phyloP scores from a whole-genome alignment of 768 basidiomycete species.

The Suillus placidus region DNA sequence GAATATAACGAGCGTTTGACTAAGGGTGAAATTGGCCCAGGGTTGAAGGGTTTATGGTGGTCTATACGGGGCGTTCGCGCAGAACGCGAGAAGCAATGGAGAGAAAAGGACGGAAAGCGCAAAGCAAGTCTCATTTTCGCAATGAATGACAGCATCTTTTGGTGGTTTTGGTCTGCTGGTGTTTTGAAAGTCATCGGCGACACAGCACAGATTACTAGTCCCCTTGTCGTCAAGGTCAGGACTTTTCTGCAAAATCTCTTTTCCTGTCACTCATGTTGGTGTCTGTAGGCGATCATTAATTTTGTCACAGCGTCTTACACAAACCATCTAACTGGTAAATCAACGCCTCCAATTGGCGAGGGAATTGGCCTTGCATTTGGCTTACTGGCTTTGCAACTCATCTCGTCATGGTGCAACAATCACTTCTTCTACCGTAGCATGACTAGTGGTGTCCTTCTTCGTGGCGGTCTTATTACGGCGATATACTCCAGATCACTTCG shows the following conservation, averaged over 20 bases:
- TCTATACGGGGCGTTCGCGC: constrained; percentile 48
- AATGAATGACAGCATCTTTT: constrained; percentile 76
- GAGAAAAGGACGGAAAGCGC: constrained; percentile 61
- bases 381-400: constrained; percentile 68
- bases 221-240: constrained; percentile 78
- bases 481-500: constrained; percentile 80
- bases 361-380: constrained; percentile 79
- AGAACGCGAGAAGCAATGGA: constrained; percentile 65
- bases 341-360: constrained; percentile 46
- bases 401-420: constrained; percentile 68
- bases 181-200: constrained; percentile 63
- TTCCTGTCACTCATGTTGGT: neutral
- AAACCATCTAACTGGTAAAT: constrained; percentile 42
- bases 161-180: constrained; percentile 79
- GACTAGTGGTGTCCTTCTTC: constrained; percentile 76
- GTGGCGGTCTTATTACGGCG: constrained; percentile 85
- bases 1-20: constrained; percentile 74
- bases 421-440: constrained; percentile 84
- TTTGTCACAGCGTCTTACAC: constrained; percentile 67
- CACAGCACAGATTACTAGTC: constrained; percentile 71
- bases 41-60: constrained; percentile 61
- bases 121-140: constrained; percentile 66
- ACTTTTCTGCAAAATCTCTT: neutral
- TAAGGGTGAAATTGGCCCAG: constrained; percentile 62
- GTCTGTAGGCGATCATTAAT: constrained; percentile 61